Evolutionary conservation across 2,329 filamentous ascomycete species (phyloP), one percentile per base, ranked within the genome.

Genomic region (Ophiostoma sp.): DNA sequence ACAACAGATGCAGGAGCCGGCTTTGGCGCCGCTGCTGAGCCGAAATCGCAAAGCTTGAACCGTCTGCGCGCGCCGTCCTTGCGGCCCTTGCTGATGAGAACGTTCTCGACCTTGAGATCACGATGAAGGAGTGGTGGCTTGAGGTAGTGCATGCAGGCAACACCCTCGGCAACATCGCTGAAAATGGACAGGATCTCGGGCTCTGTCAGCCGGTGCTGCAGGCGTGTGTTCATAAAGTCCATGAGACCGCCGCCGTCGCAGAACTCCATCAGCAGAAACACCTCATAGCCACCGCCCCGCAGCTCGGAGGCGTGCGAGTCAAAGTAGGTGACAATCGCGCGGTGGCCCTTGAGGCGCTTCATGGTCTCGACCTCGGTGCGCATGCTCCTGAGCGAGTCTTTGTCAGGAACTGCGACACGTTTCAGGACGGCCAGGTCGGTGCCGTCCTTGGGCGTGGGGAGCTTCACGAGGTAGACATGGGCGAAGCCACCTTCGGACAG

Each of bases 21-120:
- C 71, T 90, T 85, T 47, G 95, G 93, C 41, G 89, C 82, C 3
- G 95, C 93, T 4, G 95, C 88, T 5, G 93, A 97, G 45, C 95
- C 95, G 83, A 99, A 99, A 81, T 99, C 95, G 81, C 95, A 99
- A 49, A 99, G 85, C 81, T 99, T 99, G 83, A 97, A 99, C 72
- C 89, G 85, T 73, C 85, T 87, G 55, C 85, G 84, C n/a, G 84
- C 83, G 11, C 85, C 85, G 52, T 63, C 66, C 67, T 62, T 58
- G 66, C 38, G 64, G 64, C 68, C 71, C 58, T 84, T 81, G 64
- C 89, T 90, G 72, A 99, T 99, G 68, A 99, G 84, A 60, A 99
- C 93, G 76, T 99, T 99, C 79, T 99, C 95, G 71, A 99, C 94
- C 80, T 99, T 99, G 71, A 99, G 81, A 78, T 99, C 95, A 72